Evolutionary conservation across 2,329 filamentous ascomycete genomes (phyloP).

Genomic region (Monosporascus sp.): DNA sequence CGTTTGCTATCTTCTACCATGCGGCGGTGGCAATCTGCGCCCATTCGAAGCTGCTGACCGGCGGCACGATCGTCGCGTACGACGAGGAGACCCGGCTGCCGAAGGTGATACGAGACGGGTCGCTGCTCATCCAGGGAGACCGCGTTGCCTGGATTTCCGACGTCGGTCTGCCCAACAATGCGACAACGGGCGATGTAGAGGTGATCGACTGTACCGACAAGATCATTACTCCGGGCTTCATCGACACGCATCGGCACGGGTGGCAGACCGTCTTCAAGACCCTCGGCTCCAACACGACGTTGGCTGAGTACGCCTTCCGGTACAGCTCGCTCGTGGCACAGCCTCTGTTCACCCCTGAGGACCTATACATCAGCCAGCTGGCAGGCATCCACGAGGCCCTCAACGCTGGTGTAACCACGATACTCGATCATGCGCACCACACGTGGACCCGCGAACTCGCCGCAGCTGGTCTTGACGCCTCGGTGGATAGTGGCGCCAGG

Average conservation of each 20-base stretch:
- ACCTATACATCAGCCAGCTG: conserved; percentile 43
- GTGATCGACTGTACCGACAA: conserved; percentile 43
- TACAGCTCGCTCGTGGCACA: conserved; percentile 31
- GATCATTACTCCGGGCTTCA: conserved; percentile 51
- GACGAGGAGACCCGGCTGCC: conserved; percentile 20
- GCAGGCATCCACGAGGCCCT: conserved; percentile 44
- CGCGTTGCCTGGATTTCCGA: conserved; percentile 27
- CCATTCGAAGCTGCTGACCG: not conserved
- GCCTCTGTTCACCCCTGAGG: conserved; percentile 32
- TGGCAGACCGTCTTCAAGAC: conserved; percentile 55
- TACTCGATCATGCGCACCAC: conserved; percentile 48
- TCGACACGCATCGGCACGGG: conserved; percentile 52
- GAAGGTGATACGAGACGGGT: conserved; percentile 22
- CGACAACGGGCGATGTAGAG: conserved; percentile 28
- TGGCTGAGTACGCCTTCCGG: conserved; percentile 42
- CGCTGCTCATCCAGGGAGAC: conserved; percentile 30
- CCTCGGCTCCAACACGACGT: conserved; percentile 44
- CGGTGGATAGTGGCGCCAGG: conserved; percentile 42
- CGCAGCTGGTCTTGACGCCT: conserved; percentile 40
- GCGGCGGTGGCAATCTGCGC: not conserved
- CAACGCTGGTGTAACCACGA: conserved; percentile 49
- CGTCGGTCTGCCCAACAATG: conserved; percentile 9
- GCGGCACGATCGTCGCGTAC: conserved; percentile 24
- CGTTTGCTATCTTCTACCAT: not conserved
- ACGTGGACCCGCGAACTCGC: conserved; percentile 39